Evolutionary conservation across 2,329 filamentous ascomycete species (phyloP).

Genomic region (Aspergillus aculeatus): DNA sequence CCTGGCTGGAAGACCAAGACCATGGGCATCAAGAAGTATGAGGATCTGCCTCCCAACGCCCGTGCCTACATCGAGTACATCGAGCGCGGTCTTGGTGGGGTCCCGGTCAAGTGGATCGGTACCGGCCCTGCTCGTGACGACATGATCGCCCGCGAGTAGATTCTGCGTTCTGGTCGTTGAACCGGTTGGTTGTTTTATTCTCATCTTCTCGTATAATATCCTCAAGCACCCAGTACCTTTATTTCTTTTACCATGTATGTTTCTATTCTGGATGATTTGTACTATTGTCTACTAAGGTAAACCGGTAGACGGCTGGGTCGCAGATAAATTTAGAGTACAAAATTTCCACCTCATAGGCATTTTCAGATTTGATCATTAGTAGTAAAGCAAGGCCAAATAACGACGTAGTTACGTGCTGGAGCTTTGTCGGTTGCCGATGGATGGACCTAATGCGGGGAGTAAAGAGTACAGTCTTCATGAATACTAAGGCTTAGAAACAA

Average conservation of each 20-base stretch:
- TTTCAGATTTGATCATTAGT: too few species aligned
- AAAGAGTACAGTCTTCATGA: accelerated
- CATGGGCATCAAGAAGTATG: conserved; percentile 56
- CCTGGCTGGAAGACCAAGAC: conserved; percentile 62
- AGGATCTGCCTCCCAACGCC: conserved; percentile 58
- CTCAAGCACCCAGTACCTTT: conserved; percentile 1
- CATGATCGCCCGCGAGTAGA: conserved; percentile 54
- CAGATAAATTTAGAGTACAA: neutral
- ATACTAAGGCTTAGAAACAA: too few species aligned
- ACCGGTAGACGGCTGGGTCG: neutral
- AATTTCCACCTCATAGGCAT: neutral
- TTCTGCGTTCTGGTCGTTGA: neutral
- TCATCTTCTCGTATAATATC: conserved; percentile 3
- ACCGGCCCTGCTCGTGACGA: conserved; percentile 61
- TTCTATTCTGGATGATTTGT: conserved; percentile 4
- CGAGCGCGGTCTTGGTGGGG: conserved; percentile 55
- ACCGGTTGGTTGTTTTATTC: neutral
- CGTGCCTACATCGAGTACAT: conserved; percentile 62
- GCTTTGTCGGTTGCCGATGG: too few species aligned
- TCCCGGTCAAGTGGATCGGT: conserved; percentile 63
- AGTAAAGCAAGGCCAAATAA: too few species aligned
- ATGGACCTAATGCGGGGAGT: too few species aligned
- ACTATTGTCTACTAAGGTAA: neutral
- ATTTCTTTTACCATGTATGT: neutral
- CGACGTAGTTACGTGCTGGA: too few species aligned